Evolutionary conservation across 495 filamentous ascomycete genomes (phyloP), one percentile per base, ranked within the genome.

Genomic region (Xylaria telfairii): DNA sequence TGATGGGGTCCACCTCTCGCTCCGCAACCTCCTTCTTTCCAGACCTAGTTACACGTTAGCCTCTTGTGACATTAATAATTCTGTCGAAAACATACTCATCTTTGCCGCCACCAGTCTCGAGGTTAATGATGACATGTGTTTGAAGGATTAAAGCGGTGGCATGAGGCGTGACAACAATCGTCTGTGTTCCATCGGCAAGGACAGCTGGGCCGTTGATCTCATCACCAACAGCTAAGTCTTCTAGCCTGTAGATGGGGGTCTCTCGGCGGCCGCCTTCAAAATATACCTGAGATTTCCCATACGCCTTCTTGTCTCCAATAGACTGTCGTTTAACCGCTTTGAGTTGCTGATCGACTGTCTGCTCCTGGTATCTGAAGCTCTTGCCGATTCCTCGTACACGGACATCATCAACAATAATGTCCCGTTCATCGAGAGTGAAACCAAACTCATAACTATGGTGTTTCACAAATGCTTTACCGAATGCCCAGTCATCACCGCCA

Each of bases 361-460:
- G 93, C 49, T 93, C 92, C 26, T 92, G 82, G 32, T 88, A 90
- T 68, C 91, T 87, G 80, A 93, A 95, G 69, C 92, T 97, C 79
- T 93, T 95, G 46, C 89, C 93, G 71, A 97, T 96, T 15, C 94
- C 94, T 65, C 95, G 84, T 9, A 95, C 93, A 24, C 96, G 89
- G 13, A 98, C 91, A 80, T 97, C 95, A 68, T 98, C 96, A 30
- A 98, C 88, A 62, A 98, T 92, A 51, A 98, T 94, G 73, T 97
- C 92, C 60, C 95, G 85, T 56, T 94, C 91, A 28, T 94, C 93
- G 3, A 97, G 83, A 1, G 93, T 95, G 75, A 99, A 98, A 0
- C 94, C 95, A 78, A 98, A 99, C 75, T 98, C 96, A 74, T 95
- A 95, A 44, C 94, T 89, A 75, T 99, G 95, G 65, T 96, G 92